Conservation (phyloP, 257 asterid species). For the Mentha longifolia region DNA sequence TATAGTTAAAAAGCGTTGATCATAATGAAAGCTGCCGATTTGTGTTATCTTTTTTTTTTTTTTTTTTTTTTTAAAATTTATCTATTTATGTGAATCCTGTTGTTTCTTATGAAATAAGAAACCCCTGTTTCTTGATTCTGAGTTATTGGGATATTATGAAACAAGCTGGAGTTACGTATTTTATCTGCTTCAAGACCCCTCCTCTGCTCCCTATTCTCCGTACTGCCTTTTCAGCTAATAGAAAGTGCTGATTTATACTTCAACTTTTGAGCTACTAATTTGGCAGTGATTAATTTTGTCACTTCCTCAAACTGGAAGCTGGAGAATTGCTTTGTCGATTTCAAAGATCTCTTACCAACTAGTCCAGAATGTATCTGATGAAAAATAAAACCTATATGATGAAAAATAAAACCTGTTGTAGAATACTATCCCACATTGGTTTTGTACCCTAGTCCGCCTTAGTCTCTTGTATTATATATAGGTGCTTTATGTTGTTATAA, state of each 20-base stretch:
- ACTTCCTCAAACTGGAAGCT: conserved; percentile 20
- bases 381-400: too few species aligned
- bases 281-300: conserved; percentile 3
- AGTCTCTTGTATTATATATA: too few species aligned
- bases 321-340: conserved; percentile 1
- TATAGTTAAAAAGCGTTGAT: conserved; percentile 15
- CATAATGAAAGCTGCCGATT: neutral
- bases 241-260: neutral
- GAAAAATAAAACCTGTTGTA: too few species aligned
- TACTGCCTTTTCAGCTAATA: neutral
- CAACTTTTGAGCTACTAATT: neutral
- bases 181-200: conserved; percentile 3
- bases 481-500: too few species aligned
- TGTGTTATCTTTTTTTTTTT: neutral
- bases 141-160: conserved; percentile 18
- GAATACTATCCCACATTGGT: too few species aligned
- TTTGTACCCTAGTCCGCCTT: too few species aligned
- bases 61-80: too few species aligned
- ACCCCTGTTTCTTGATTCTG: conserved; percentile 14
- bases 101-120: conserved; percentile 17
- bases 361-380: too few species aligned
- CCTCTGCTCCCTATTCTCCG: neutral
- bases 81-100: neutral
- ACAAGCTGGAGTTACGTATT: neutral
- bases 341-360: neutral